Conservation (phyloP, 2,329 filamentous ascomycete genomes). For the Fusarium musae region DNA sequence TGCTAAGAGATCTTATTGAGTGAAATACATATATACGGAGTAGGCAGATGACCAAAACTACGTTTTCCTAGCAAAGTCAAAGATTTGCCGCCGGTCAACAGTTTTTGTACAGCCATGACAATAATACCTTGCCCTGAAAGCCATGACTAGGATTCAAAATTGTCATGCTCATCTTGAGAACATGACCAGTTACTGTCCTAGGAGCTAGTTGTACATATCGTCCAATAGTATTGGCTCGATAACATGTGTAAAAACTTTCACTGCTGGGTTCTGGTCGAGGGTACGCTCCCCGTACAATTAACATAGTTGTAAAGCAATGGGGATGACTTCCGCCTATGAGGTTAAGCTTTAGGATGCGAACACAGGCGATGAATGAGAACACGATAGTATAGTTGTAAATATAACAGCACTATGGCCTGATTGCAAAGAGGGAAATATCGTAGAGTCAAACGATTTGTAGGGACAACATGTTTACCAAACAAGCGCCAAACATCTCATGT, state of each 20-base stretch:
- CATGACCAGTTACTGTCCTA: not conserved
- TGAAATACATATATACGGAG: too few species aligned
- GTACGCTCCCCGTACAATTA: too few species aligned
- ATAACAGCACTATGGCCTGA: too few species aligned
- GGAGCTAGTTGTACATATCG: too few species aligned
- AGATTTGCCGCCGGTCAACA: too few species aligned
- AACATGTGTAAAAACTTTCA: fast-evolving
- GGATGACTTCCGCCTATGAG: too few species aligned
- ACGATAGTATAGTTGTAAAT: too few species aligned
- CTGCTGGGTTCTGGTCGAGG: not conserved
- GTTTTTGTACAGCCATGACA: fast-evolving
- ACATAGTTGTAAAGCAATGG: too few species aligned
- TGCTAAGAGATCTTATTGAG: too few species aligned
- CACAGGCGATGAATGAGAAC: too few species aligned
- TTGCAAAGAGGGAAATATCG: not conserved
- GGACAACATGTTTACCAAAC: not conserved
- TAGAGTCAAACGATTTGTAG: not conserved
- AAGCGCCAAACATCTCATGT: too few species aligned
- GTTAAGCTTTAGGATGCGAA: too few species aligned
- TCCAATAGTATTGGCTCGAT: fast-evolving
- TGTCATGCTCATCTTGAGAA: not conserved
- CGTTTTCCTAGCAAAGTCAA: not conserved
- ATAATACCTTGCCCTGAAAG: not conserved
- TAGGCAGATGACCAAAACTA: fast-evolving
- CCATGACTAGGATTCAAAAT: fast-evolving